Evolutionary conservation across 352 stramenopile genomes (phyloP), one percentile per base, ranked within the genome.

Genomic region (Phytophthora megakarya): DNA sequence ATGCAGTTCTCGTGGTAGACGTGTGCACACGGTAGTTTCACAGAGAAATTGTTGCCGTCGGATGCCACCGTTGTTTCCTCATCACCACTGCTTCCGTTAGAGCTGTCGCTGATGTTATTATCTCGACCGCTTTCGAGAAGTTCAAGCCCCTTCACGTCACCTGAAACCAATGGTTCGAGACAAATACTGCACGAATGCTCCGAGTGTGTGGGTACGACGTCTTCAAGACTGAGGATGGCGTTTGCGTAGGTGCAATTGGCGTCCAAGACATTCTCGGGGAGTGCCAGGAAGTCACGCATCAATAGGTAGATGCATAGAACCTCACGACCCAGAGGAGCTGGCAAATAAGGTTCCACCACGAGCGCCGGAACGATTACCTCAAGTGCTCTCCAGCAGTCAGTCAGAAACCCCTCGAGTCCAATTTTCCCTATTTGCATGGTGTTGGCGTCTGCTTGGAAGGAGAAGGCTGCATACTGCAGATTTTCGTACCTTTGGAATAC

Each of bases 1-100:
- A 83, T 74, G 65, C 80, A 89, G 64, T 88, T 80, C 39, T 89
- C 80, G 45, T 89, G 78, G 70, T 84, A 88, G 5, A 76, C 38
- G 61, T 88, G 80, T 15, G 53, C 45, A 59, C 80, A 89, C 13
- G 80, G 80, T 40, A 88, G 59, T 23, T 65, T 78, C 16, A 84
- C 75, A 2, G 74, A 72, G 35, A 76, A 77, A 35, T 57, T 54
- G 44, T 16, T 67, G 21, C 21, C 39, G 33, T 30, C 28, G 15
- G 51, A 32, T 7, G 16, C 5, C 7, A 26, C 16, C 7, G 25
- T 9, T 12, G 15, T 15, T 37, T 33, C 6, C 19, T 48, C 10
- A 11, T 48, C 50, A n/a, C 40, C 55, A 28, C 4, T 32, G 28
- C 39, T 61, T 35, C 13, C 25, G 11, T 23, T 49, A 15, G 44